These are phyloP conservation scores for Astragalus glycyphyllos DNA, from an alignment of 306 rosid genomes.

Conservation along the genomic window DNA sequence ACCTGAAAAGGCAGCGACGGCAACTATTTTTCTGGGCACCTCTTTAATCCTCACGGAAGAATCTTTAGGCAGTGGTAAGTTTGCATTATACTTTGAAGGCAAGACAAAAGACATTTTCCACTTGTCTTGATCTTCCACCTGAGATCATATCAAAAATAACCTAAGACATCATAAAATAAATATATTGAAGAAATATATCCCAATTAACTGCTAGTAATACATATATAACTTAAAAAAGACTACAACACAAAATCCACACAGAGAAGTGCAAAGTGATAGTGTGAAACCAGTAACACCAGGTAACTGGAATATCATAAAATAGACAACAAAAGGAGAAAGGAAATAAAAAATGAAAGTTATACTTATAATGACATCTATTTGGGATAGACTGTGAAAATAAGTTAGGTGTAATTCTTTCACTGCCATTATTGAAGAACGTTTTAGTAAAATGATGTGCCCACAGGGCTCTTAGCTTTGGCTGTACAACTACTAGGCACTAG, in stretches of 20 bases:
- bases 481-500: neutral
- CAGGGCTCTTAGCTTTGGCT: slow-evolving; percentile 19
- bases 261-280: slow-evolving; percentile 13
- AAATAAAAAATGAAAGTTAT: slow-evolving; percentile 6
- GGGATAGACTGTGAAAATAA: slow-evolving; percentile 34
- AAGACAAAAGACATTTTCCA: slow-evolving; percentile 95
- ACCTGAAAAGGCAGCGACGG: slow-evolving; percentile 94
- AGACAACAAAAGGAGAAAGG: neutral
- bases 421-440: neutral
- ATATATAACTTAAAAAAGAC: slow-evolving; percentile 29
- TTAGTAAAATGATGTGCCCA: neutral
- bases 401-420: slow-evolving; percentile 24
- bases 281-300: slow-evolving; percentile 7
- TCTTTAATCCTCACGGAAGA: slow-evolving; percentile 78
- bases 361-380: neutral
- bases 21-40: slow-evolving; percentile 74
- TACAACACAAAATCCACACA: slow-evolving; percentile 15
- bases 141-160: slow-evolving; percentile 38
- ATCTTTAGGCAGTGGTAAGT: slow-evolving; percentile 82
- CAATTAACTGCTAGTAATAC: neutral
- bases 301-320: slow-evolving; percentile 32
- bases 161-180: slow-evolving; percentile 32
- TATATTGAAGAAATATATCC: slow-evolving; percentile 20
- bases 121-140: slow-evolving; percentile 70
- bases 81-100: slow-evolving; percentile 86